A percentile compares a stretch with the other conserved stretches of the same genome.
phyloP scores from a whole-genome alignment of 2,329 filamentous ascomycete genomes.

The Ascomycota sp. region DNA sequence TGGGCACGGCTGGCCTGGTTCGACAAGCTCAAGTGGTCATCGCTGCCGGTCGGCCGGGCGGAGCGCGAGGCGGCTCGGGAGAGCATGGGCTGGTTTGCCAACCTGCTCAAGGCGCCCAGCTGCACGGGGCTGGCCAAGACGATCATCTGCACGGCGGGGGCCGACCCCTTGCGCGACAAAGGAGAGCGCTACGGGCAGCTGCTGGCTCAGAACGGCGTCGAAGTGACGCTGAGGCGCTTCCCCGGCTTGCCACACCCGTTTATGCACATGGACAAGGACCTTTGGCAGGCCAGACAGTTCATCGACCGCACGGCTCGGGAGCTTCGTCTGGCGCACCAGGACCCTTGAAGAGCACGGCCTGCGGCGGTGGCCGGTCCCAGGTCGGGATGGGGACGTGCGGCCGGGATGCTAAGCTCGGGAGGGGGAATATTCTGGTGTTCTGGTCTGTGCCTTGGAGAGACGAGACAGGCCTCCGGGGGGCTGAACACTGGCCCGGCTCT shows the following conservation, averaged over 20 bases:
- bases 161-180: constrained; percentile 26
- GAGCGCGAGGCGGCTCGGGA: constrained; percentile 4
- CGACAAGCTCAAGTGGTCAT: constrained; percentile 13
- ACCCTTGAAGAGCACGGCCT: neutral
- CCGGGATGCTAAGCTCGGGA: no score
- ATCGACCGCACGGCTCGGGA: constrained; percentile 13
- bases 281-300: constrained; percentile 15
- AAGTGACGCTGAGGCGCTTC: constrained; percentile 24
- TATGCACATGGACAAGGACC: constrained; percentile 23
- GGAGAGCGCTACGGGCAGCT: constrained; percentile 24
- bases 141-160: constrained; percentile 20
- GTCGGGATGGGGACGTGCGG: no score
- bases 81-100: constrained; percentile 8
- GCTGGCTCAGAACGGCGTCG: constrained; percentile 21
- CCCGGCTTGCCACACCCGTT: constrained; percentile 26
- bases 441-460: no score
- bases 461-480: no score
- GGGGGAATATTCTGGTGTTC: no score
- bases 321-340: constrained; percentile 10
- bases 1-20: constrained; percentile 22
- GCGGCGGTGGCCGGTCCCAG: no score
- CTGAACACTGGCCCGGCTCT: no score
- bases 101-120: constrained; percentile 15
- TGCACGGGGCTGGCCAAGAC: constrained; percentile 15
- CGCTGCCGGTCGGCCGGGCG: constrained; percentile 4